Conservation (phyloP, 192 early-diverging fungal genomes). For the Backusella psychrophila region DNA sequence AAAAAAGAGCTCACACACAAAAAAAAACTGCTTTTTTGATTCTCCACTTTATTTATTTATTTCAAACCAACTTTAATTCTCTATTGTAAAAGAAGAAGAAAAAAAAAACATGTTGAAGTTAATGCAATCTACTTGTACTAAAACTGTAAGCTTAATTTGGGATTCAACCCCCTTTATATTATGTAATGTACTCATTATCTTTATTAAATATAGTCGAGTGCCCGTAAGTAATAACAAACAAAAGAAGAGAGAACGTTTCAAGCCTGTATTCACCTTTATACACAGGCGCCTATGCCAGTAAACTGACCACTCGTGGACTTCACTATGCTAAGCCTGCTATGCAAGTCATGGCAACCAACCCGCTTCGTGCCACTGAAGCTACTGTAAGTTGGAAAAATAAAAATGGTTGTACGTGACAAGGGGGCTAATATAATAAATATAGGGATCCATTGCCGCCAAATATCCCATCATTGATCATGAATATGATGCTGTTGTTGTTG, state of each 20-base stretch:
- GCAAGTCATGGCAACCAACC: constrained; percentile 69
- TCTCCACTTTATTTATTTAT: neutral
- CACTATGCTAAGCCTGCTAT: constrained; percentile 61
- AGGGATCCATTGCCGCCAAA: constrained; percentile 63
- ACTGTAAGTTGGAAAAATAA: constrained; percentile 40
- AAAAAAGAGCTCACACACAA: neutral
- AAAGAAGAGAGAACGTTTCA: neutral
- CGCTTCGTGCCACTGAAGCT: constrained; percentile 73
- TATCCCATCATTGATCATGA: constrained; percentile 98
- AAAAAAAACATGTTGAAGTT: constrained; percentile 17
- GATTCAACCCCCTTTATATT: neutral
- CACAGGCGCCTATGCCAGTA: constrained; percentile 5
- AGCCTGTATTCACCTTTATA: neutral
- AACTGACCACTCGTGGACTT: constrained; percentile 52
- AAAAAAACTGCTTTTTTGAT: neutral
- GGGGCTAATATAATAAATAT: neutral
- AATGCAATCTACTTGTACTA: constrained; percentile 13
- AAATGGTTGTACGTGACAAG: neutral
- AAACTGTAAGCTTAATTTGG: neutral
- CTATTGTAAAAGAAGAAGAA: neutral
- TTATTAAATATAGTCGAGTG: constrained; percentile 18
- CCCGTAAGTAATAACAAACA: constrained; percentile 12
- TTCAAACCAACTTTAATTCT: neutral
- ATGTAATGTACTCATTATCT: neutral
- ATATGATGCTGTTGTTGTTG: constrained; percentile 97